Evolutionary conservation across 192 early-diverging fungal species (phyloP).

Genomic region (Coemansia sp.): DNA sequence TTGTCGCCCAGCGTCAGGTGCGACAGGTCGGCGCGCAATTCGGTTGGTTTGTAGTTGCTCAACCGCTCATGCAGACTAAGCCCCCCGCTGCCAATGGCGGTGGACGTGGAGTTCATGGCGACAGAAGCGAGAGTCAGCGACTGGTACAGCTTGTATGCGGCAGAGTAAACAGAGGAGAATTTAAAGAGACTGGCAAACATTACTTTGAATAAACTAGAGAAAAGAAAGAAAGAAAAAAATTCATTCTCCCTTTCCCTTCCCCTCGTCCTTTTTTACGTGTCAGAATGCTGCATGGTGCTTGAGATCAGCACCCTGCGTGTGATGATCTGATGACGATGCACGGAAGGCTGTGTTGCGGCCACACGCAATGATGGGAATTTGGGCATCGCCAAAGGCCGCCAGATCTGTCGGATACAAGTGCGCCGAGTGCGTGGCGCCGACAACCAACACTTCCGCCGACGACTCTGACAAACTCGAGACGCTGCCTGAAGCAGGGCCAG

Average conservation of each 20-base stretch:
- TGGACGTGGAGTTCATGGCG: not conserved
- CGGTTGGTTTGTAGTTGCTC: slow-evolving; percentile 52
- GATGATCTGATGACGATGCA: not conserved
- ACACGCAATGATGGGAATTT: slow-evolving; percentile 24
- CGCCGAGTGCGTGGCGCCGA: not conserved
- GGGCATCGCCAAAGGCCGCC: slow-evolving; percentile 22
- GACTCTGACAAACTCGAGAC: slow-evolving; percentile 20
- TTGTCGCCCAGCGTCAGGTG: slow-evolving; percentile 58
- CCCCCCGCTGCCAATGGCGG: not conserved
- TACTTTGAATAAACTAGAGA: not conserved
- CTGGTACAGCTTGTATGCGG: slow-evolving; percentile 6
- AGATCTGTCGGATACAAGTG: slow-evolving; percentile 4
- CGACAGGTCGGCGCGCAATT: slow-evolving; percentile 58
- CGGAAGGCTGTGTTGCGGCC: slow-evolving; percentile 23
- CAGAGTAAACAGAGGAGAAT: not conserved
- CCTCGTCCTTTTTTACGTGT: not conserved
- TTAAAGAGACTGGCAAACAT: not conserved
- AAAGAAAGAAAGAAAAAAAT: not conserved
- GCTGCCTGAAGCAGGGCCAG: slow-evolving; percentile 5
- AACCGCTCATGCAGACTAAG: slow-evolving; percentile 37
- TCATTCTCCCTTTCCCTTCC: not conserved
- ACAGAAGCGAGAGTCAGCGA: slow-evolving; percentile 6
- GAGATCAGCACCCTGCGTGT: slow-evolving; percentile 9
- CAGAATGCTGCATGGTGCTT: not conserved
- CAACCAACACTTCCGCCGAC: not conserved